Conservation (phyloP, 495 filamentous ascomycete species). For the Sporormia fimetaria region DNA sequence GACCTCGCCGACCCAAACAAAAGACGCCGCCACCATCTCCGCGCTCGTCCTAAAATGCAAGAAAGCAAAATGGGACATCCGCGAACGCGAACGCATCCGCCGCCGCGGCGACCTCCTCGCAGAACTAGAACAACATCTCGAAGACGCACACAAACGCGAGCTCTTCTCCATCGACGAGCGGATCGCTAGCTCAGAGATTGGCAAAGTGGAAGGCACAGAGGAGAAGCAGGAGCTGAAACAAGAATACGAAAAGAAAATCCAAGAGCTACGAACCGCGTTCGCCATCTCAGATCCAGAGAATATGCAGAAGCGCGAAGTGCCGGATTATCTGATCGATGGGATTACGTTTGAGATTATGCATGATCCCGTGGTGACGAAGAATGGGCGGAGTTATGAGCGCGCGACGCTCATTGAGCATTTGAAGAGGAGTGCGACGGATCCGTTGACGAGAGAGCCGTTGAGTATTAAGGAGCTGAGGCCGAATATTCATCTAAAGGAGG, state of each 20-base stretch:
- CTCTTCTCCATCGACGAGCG: constrained; percentile 37
- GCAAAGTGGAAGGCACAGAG: constrained; percentile 38
- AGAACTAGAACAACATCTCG: constrained; percentile 42
- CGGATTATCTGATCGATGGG: constrained; percentile 77
- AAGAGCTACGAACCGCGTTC: constrained; percentile 48
- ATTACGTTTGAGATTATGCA: constrained; percentile 90
- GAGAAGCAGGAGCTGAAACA: constrained; percentile 42
- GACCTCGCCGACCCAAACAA: constrained; percentile 29
- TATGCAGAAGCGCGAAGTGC: constrained; percentile 50
- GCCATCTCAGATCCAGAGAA: constrained; percentile 48
- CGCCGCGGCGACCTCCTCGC: constrained; percentile 42
- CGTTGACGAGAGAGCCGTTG: constrained; percentile 69
- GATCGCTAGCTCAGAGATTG: constrained; percentile 20
- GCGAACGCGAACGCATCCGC: constrained; percentile 33
- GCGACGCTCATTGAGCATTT: constrained; percentile 80
- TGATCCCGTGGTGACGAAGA: constrained; percentile 66
- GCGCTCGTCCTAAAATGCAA: constrained; percentile 59
- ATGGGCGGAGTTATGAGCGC: constrained; percentile 81
- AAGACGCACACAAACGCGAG: constrained; percentile 36
- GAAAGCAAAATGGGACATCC: constrained; percentile 56
- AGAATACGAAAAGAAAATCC: constrained; percentile 48
- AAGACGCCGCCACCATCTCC: constrained; percentile 45
- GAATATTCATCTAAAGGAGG: constrained; percentile 73
- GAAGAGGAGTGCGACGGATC: constrained; percentile 61
- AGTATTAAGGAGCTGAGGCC: constrained; percentile 60